Conservation (phyloP, 805 yeast species). For the Suhomyces canberraensis region DNA sequence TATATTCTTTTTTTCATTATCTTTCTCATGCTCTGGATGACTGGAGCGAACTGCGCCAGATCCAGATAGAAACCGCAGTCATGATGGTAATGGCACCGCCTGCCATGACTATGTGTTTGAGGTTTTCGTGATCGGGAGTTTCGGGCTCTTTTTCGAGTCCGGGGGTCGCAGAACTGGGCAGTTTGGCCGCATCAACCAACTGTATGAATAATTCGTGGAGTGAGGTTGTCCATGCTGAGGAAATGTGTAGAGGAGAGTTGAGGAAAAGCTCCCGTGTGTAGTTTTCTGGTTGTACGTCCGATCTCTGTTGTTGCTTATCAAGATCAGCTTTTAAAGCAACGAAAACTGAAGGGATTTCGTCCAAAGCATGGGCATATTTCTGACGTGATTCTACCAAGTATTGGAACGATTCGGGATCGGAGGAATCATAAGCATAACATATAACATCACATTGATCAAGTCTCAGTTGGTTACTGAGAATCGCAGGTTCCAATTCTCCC, state of each 20-base stretch:
- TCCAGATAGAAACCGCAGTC: conserved; percentile 60
- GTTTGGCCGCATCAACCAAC: conserved; percentile 81
- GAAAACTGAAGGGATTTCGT: conserved; percentile 72
- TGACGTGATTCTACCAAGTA: conserved; percentile 69
- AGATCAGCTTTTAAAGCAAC: conserved; percentile 94
- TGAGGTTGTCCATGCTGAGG: conserved; percentile 87
- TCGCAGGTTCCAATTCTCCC: conserved; percentile 82
- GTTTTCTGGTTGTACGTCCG: conserved; percentile 81
- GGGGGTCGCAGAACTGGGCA: conserved; percentile 76
- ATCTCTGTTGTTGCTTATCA: conserved; percentile 92
- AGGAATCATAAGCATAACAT: conserved; percentile 87
- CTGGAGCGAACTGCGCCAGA: conserved; percentile 52
- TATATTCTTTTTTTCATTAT: too few relatives aligned
- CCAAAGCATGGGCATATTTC: conserved; percentile 54
- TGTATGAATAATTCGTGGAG: conserved; percentile 81
- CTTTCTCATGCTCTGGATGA: too few relatives aligned
- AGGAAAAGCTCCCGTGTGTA: conserved; percentile 65
- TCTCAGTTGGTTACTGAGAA: conserved; percentile 64
- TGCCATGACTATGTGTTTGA: conserved; percentile 56
- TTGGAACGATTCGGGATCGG: conserved; percentile 93
- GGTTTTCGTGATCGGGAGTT: conserved; percentile 43
- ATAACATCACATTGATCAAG: conserved; percentile 87
- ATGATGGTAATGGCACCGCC: conserved; percentile 70
- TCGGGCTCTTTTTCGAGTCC: conserved; percentile 64
- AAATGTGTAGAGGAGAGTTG: conserved; percentile 85